Evolutionary conservation across 345 rosid species (phyloP), one percentile per base, ranked within the genome.

Genomic region (Salix udensis): DNA sequence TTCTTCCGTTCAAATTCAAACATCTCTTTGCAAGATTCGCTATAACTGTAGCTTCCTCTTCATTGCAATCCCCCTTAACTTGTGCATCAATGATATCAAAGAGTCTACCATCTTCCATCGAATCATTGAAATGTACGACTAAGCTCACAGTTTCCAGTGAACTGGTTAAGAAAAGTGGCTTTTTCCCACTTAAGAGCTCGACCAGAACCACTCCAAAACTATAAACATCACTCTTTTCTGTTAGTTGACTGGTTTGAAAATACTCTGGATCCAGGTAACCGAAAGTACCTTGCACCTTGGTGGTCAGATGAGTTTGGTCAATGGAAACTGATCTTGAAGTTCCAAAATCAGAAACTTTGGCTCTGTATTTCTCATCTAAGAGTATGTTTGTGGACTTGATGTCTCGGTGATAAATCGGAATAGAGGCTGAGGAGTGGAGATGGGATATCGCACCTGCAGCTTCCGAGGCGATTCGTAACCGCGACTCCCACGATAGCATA

Each of bases 261-360:
- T 79, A 78, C 40, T 76, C 72, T 0, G 77, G 82, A 62, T 79
- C 80, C 0, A 82, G 62, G 80, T 82, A 82, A 0, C 85, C 85
- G 44, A 79, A 79, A 6, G 82, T 82, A 2, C 85, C 85, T 52
- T 78, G 77, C 13, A 82, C 73, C 15, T 5, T 23, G 7, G 78
- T 78, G 18, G 85, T 82, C 26, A 82, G 10, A 7, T 79, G 82
- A 36, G 85, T 72, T 68, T 42, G 65, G 18, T 79, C 82, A 4
- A 50, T 30, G 7, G 78, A 19, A 6, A 79, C 64, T 5, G 74
- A 70, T 34, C 64, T 83, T 9, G 85, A 76, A 10, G 76, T 65
- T 11, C 79, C 81, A n/a, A 79, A 83, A 28, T 79, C 85, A 0
- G 83, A 34, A 10, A 83, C 76, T 76, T 74, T 83, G 4, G 80